Percentiles rank a stretch among this genome's conserved stretches.
phyloP scores from a whole-genome alignment of 2,329 filamentous ascomycete species.

The Beauveria caledonica region DNA sequence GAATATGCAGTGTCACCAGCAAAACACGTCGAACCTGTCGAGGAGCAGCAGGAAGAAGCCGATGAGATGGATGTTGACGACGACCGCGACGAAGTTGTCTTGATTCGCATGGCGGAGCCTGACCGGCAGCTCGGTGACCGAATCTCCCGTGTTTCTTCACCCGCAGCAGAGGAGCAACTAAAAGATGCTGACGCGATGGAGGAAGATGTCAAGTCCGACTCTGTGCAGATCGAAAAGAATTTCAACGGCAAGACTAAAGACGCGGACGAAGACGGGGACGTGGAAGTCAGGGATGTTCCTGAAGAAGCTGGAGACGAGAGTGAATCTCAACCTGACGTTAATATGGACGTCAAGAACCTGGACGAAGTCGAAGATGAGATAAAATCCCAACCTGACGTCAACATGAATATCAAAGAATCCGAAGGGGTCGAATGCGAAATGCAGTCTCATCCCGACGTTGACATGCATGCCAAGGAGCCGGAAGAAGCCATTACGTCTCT shows the following conservation, averaged over 20 bases:
- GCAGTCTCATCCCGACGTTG: constrained; percentile 1
- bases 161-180: neutral
- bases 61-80: constrained; percentile 8
- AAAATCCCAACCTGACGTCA: neutral
- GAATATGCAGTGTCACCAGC: too few species aligned
- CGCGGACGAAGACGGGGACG: neutral
- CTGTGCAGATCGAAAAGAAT: neutral
- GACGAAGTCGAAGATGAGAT: neutral
- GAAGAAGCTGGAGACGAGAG: neutral
- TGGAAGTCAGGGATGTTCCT: neutral
- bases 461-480: neutral
- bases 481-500: neutral
- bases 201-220: neutral
- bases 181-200: neutral
- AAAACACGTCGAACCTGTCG: neutral
- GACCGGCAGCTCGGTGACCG: neutral
- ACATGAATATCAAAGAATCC: neutral
- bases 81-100: neutral
- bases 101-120: neutral
- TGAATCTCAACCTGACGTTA: neutral
- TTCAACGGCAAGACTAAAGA: neutral
- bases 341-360: neutral
- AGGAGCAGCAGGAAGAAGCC: neutral
- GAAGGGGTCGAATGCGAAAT: neutral
- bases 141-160: neutral